Conservation (phyloP, 2,329 filamentous ascomycete genomes). For the Penicillium sp. region DNA sequence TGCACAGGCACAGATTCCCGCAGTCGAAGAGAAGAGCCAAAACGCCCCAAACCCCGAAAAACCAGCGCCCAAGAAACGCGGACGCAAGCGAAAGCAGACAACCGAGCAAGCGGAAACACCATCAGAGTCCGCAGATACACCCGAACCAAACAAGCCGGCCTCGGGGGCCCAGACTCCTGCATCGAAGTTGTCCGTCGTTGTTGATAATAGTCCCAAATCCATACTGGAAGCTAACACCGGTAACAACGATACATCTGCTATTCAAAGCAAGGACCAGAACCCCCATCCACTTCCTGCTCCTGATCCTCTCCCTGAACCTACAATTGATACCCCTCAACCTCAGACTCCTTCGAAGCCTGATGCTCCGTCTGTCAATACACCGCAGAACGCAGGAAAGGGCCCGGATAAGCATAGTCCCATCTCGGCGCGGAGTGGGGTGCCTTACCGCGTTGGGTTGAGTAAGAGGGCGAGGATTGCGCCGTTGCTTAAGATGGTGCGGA, state of each 20-base stretch:
- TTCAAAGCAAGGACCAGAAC: slow-evolving; percentile 1
- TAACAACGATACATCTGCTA: not conserved
- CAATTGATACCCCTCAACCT: slow-evolving; percentile 1
- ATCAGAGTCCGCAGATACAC: not conserved
- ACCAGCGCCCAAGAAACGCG: slow-evolving; percentile 42
- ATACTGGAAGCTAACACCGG: not conserved
- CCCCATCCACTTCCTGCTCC: not conserved
- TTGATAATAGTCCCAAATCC: slow-evolving; percentile 1
- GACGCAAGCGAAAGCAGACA: slow-evolving; percentile 42
- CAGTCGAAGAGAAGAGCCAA: not conserved
- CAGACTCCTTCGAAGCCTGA: slow-evolving; percentile 8
- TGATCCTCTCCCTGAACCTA: not conserved
- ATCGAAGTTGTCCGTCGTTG: not conserved
- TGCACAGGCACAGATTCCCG: not conserved
- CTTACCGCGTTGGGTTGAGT: slow-evolving; percentile 50
- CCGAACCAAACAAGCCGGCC: not conserved
- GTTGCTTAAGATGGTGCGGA: slow-evolving; percentile 46
- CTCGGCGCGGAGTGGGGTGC: slow-evolving; percentile 38
- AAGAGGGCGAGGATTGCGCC: slow-evolving; percentile 49
- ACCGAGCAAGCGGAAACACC: slow-evolving; percentile 20
- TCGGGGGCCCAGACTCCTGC: not conserved
- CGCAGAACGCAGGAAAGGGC: slow-evolving; percentile 21
- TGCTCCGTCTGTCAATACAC: not conserved
- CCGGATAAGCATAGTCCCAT: slow-evolving; percentile 44
- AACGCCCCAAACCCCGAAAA: not conserved